These are phyloP conservation scores for Geranium incanum DNA, from an alignment of 441 rosid genomes.

Conservation along the genomic window DNA sequence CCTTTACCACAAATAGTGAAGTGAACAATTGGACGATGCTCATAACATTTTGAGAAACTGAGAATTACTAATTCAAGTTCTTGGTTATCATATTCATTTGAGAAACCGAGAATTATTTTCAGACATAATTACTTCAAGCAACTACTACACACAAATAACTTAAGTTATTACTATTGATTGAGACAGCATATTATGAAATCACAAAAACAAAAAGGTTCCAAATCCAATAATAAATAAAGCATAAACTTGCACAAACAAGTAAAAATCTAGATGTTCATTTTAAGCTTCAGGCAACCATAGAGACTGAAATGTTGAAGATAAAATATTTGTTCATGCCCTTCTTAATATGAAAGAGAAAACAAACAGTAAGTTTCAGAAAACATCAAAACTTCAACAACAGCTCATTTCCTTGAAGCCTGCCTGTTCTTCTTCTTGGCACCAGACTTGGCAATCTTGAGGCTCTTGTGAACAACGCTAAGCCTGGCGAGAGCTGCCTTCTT, in stretches of 20 bases:
- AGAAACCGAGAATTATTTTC: no score
- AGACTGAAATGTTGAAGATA: neutral
- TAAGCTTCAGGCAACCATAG: neutral
- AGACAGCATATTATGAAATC: no score
- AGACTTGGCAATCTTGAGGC: slow-evolving; percentile 71
- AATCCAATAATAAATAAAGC: no score
- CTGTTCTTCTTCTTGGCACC: slow-evolving; percentile 87
- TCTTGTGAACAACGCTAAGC: slow-evolving; percentile 63
- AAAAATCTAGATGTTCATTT: neutral
- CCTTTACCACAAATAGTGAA: no score
- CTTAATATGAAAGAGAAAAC: neutral
- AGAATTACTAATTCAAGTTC: no score
- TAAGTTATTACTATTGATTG: no score
- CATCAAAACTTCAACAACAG: neutral
- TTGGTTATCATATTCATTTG: no score
- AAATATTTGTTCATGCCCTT: neutral
- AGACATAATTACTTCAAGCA: no score
- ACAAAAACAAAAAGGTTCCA: no score
- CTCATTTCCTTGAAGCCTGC: slow-evolving; percentile 48
- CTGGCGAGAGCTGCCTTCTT: slow-evolving; percentile 89
- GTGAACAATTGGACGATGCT: no score
- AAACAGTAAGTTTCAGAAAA: neutral
- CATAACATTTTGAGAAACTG: no score
- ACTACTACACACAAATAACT: no score
- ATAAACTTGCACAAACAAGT: neutral